Evolutionary conservation across 2,329 filamentous ascomycete genomes (phyloP).

Genomic region (Venturiaceae sp.): DNA sequence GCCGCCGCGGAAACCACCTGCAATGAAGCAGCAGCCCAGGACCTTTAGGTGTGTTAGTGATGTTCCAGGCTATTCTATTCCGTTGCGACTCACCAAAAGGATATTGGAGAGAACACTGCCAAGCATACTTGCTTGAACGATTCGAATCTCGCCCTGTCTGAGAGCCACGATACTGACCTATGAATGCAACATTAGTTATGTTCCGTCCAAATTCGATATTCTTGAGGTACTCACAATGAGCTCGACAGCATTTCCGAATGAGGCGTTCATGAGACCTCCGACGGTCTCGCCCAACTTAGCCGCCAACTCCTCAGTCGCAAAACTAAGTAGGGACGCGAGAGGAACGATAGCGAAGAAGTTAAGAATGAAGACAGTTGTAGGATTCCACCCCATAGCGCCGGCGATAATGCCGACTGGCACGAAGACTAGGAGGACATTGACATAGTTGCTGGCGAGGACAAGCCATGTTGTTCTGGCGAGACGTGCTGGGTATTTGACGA

Average conservation of each 20-base stretch:
- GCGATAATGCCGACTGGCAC: constrained; percentile 65
- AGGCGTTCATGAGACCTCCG: constrained; percentile 65
- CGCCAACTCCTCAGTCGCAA: constrained; percentile 70
- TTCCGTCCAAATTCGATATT: neutral
- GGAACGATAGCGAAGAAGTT: constrained; percentile 78
- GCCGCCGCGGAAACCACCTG: constrained; percentile 33
- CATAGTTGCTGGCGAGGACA: constrained; percentile 42
- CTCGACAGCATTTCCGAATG: constrained; percentile 73
- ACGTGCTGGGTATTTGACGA: constrained; percentile 19
- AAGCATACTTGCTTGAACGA: constrained; percentile 97
- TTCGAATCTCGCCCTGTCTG: constrained; percentile 74
- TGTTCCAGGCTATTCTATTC: constrained; percentile 73
- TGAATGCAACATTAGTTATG: constrained; percentile 12
- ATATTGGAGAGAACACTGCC: constrained; percentile 93
- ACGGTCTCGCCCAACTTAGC: constrained; percentile 63
- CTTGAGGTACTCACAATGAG: constrained; percentile 49
- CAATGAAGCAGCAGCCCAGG: constrained; percentile 43
- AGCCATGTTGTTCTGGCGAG: constrained; percentile 28
- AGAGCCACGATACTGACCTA: constrained; percentile 93
- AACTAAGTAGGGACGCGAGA: constrained; percentile 62
- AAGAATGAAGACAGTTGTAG: constrained; percentile 61
- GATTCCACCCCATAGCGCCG: constrained; percentile 51
- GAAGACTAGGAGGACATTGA: constrained; percentile 63
- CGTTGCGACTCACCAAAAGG: constrained; percentile 54
- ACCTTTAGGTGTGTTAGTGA: constrained; percentile 38